Conservation (phyloP, 2,329 filamentous ascomycete genomes). For the Hymenoscyphus fraxineus region DNA sequence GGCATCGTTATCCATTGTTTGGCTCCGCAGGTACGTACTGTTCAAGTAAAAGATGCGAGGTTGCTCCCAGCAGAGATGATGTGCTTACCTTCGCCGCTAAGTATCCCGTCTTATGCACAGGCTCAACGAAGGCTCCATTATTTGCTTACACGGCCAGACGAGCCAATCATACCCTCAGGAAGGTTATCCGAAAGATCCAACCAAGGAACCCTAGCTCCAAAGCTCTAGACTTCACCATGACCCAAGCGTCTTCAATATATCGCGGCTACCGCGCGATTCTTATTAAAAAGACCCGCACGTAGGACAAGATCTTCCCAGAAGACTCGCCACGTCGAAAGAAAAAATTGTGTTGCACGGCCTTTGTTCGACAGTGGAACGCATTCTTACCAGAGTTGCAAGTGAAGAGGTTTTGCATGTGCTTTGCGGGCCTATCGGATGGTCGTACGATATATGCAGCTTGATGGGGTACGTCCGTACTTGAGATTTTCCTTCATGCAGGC, state of each 20-base stretch:
- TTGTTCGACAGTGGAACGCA: not conserved
- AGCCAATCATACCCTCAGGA: not conserved
- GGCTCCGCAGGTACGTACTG: no score
- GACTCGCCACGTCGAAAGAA: not conserved
- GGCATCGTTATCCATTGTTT: not conserved
- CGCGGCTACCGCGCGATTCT: conserved; percentile 8
- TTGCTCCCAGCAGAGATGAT: not conserved
- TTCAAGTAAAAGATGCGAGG: not conserved
- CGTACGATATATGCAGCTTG: not conserved
- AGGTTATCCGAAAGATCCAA: not conserved
- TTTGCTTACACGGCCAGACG: not conserved
- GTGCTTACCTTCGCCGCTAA: not conserved
- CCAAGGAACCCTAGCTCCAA: not conserved
- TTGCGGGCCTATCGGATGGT: not conserved
- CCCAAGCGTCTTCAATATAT: not conserved
- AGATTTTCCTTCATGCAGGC: not conserved
- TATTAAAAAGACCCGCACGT: conserved; percentile 5
- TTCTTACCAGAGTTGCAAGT: not conserved
- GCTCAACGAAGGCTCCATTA: not conserved
- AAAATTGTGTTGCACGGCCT: not conserved
- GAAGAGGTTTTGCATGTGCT: not conserved
- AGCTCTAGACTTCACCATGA: not conserved
- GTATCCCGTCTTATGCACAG: not conserved
- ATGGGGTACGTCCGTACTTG: not conserved
- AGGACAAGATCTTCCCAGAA: not conserved